A percentile compares a stretch with the other conserved stretches of the same genome.
These are phyloP conservation scores for Cercospora zeina DNA, from an alignment of 2,329 filamentous ascomycete genomes.

Conservation along the genomic window DNA sequence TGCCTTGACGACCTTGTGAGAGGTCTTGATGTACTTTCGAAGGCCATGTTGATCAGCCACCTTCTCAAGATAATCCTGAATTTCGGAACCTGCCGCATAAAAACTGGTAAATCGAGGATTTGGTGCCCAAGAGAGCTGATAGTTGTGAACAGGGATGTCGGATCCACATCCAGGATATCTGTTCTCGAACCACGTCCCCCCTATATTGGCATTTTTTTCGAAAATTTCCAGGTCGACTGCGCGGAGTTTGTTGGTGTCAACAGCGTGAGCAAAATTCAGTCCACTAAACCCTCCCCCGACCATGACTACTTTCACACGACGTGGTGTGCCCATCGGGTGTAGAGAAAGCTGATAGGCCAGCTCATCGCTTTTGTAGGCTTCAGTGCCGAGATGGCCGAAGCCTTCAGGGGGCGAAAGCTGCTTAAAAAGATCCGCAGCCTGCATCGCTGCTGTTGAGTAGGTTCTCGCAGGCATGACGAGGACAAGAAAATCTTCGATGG, in stretches of 20 bases:
- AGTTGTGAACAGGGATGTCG: slow-evolving; percentile 49
- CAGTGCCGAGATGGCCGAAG: no score
- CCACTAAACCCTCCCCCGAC: slow-evolving; percentile 3
- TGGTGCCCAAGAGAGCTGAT: slow-evolving; percentile 53
- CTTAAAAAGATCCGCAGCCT: no score
- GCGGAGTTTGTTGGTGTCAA: not conserved
- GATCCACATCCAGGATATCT: slow-evolving; percentile 44
- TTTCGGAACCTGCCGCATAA: slow-evolving; percentile 49
- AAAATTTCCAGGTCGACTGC: not conserved
- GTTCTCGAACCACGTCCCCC: slow-evolving; percentile 34
- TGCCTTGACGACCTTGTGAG: slow-evolving; percentile 45
- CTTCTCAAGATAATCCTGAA: slow-evolving; percentile 49
- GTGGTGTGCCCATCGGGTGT: not conserved
- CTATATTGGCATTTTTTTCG: slow-evolving; percentile 21
- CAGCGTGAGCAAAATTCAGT: slow-evolving; percentile 6
- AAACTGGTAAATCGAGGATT: slow-evolving; percentile 42
- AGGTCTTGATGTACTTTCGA: slow-evolving; percentile 47
- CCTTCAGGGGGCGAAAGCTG: no score
- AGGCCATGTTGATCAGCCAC: slow-evolving; percentile 47
- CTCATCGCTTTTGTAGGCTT: no score
- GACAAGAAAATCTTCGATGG: no score
- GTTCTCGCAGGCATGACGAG: no score
- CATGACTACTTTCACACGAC: not conserved
- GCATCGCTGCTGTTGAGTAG: no score
- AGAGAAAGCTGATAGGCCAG: no score